These are phyloP conservation scores for Phytophthora boehmeriae DNA, from an alignment of 352 stramenopile genomes.

Conservation along the genomic window DNA sequence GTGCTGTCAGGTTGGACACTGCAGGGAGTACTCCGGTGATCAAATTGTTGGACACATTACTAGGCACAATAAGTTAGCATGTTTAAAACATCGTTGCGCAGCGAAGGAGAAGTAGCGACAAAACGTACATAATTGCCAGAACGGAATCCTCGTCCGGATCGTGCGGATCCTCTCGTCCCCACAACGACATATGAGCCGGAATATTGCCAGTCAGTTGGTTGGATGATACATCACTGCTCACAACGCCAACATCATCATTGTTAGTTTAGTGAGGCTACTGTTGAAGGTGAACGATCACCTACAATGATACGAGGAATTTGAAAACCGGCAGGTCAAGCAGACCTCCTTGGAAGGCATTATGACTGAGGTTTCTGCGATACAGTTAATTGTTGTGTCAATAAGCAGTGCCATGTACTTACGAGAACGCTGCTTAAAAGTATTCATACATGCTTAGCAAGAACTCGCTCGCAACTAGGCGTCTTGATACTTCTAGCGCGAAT, in stretches of 20 bases:
- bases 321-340: constrained; percentile 38
- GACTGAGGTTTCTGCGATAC: constrained; percentile 49
- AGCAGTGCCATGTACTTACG: neutral
- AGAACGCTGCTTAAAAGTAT: constrained; percentile 2
- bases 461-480: constrained; percentile 47
- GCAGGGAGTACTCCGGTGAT: constrained; percentile 45
- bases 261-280: neutral
- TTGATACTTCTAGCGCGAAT: constrained; percentile 39
- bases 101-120: neutral
- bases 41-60: constrained; percentile 55
- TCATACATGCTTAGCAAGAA: constrained; percentile 59
- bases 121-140: constrained; percentile 49
- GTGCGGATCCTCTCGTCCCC: constrained; percentile 52
- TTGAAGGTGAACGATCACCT: constrained; percentile 9
- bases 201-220: constrained; percentile 55
- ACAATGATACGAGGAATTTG: constrained; percentile 50
- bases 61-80: constrained; percentile 12
- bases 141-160: constrained; percentile 57
- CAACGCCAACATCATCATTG: neutral
- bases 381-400: neutral
- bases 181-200: constrained; percentile 38
- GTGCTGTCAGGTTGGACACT: constrained; percentile 49
- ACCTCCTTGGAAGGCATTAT: constrained; percentile 51
- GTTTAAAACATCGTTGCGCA: neutral
- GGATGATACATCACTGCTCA: constrained; percentile 54